Base-by-base conservation (phyloP, 1,139 yeast genomes). In the Pneumocystis canis region DNA sequence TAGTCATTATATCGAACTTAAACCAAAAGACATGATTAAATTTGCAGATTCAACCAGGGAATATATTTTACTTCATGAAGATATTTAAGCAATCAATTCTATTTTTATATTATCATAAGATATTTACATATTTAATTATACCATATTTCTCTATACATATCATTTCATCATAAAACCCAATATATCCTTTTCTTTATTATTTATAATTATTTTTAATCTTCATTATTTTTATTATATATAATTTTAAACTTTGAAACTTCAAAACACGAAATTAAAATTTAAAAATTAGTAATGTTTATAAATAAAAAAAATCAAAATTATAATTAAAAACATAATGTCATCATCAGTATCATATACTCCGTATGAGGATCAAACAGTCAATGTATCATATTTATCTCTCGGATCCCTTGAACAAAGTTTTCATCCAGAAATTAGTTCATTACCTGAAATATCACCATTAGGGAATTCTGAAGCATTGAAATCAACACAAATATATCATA, bases 1-100 rank as follows among this genome's bases (percentile, higher is more conserved):
- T 0, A 73, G 77, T 25, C 71, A 82, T 53, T 82, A 75, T 66
- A 74, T 82, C 14, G 83, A 82, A 69, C 70, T 83, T 60, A 73
- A 71, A 62, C 72, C 73, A 60, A 77, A 78, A 59, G 87, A 83
- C 69, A 68, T 78, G n/a, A 63, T 83, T 3, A 71, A 72, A 58
- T 77, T 82, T 64, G 83, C 82, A 0, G 77, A 74, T 53, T 70
- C 73, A 6, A 69, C 68, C 2, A 71, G 71, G 2, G 78, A 77
- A 62, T 74, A 75, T 64, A 73, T 68, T 56, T 69, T 68, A 64
- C 61, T 72, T 47, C 66, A 58, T 28, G 65, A 61, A 20, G 64
- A 61, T n/a, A 28, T 47, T 25, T 47, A 47, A 25, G 9, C 14
- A 25, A 1, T 25, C 25, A 20, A 20, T 20, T 41, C 3, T 25